Base-by-base conservation (phyloP, 2,329 filamentous ascomycete genomes). In the Nothophoma quercina region DNA sequence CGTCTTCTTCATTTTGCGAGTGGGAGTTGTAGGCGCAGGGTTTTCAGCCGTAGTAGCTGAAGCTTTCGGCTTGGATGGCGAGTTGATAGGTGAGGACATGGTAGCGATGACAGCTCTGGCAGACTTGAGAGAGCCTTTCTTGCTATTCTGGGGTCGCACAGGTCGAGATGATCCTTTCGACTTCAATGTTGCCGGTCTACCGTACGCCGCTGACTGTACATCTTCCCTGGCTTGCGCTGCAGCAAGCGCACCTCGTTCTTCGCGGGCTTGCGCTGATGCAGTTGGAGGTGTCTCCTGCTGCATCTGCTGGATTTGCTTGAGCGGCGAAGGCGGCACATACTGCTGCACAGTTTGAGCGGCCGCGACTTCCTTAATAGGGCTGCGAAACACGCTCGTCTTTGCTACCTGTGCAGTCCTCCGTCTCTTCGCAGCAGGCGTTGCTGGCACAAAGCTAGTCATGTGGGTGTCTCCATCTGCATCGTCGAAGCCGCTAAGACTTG, bases 191-290 rank as follows among this genome's bases (percentile, higher is more conserved):
- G 63, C 64, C n/a, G 60, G 56, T 29, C 44, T 57, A 28, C 55
- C 50, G 41, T 61, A 61, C 9, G 43, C 32, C 18, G 43, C 57
- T 53, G 30, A 46, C 23, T 58, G 53, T 12, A 51, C 60, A 9
- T 65, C 55, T 43, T 64, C 56, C 41, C 60, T 49, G 18, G 59
- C 59, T 22, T 56, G 55, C 13, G 48, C 56, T 13, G 69, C 72
- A 32, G 73, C 70, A 45, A 61, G 55, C 16, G 70, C 68, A 16
- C 74, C 73, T 32, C 69, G 65, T 33, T 69, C 42, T 51, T 78
- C 77, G 13, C 67, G 69, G 43, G 62, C 58, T 30, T 63, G 66
- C 12, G 56, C 52, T 10, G 64, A 63, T 13, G 56, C 51, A n/a
- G 40, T 62, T n/a, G 65, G 61, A 32, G 63, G 55, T 9, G 48